Evolutionary conservation across 1,139 yeast genomes (phyloP), one percentile per base, ranked within the genome.

Genomic region (Magnusiomyces clavatus): DNA sequence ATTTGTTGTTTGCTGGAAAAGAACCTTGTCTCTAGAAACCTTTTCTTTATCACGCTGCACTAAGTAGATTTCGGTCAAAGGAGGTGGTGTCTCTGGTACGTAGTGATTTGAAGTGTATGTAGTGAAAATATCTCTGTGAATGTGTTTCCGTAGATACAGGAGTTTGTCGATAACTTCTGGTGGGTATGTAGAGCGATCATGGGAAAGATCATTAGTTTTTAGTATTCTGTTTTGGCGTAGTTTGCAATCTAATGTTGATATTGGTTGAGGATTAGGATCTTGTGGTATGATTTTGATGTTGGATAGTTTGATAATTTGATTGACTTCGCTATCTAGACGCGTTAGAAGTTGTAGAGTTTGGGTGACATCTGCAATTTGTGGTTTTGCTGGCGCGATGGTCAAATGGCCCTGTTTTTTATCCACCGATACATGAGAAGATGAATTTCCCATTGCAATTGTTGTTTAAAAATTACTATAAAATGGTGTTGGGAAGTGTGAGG

Each of bases 51-150:
- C 48, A 6, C 48, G 29, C 2, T 46, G 40, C 2, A 29, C 50
- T 31, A 63, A 51, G 46, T 64, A 63, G 6, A 57, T 57, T 47
- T 64, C 67, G 13, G 54, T 47, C 44, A 63, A 57, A 10, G 50
- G 45, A 2, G 57, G 53, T 19, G 57, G 48, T 29, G 52, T 53
- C 12, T 49, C 50, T 10, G 60, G 58, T 31, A 57, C 52, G 31
- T 51, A 43, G 44, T 56, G 58, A 46, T 58, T 55, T 3, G 58
- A 52, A 8, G 57, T 54, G 42, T 59, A 57, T 5, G 61, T 59
- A 1, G 68, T 64, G 57, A 64, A 64, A 29, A 64, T 60, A 40
- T 64, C 68, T 16, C 68, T 55, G 51, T 64, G 68, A 43, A 64
- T 59, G 50, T 58, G 60, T 54, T 61, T 61, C 14, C 65, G 55